A percentile compares a stretch with the other conserved stretches of the same genome.
Conservation (phyloP, 176 grass and related monocot genomes). For the Carex cristatella region DNA sequence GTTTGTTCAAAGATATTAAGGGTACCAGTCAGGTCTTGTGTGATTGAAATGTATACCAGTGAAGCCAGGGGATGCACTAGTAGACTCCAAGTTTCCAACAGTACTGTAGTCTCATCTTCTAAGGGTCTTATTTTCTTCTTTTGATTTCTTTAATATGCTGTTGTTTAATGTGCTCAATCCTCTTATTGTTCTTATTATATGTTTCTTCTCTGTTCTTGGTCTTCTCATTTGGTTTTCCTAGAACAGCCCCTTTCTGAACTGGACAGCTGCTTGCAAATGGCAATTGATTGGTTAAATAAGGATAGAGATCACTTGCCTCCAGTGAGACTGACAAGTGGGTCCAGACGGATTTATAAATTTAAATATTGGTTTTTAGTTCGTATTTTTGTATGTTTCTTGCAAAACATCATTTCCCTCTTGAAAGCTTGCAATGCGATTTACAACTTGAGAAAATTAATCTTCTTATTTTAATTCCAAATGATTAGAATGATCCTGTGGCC, state of each 20-base stretch:
- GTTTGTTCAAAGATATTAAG: background rate
- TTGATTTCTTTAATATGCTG: background rate
- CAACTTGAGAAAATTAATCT: background rate
- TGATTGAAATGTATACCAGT: background rate
- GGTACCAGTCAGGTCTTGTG: background rate
- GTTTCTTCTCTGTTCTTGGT: background rate
- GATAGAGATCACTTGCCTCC: too few relatives aligned
- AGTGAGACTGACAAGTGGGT: too few relatives aligned
- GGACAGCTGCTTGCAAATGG: background rate
- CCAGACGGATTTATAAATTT: too few relatives aligned
- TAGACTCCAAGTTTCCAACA: background rate
- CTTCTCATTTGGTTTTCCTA: background rate
- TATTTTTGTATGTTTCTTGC: background rate
- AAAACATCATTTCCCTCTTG: background rate
- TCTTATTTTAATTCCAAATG: background rate
- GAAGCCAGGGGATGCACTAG: background rate
- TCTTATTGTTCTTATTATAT: background rate
- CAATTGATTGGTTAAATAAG: background rate
- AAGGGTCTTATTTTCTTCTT: conserved; percentile 3
- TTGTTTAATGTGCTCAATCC: background rate
- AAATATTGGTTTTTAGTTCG: background rate
- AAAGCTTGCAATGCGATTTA: background rate
- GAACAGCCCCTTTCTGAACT: background rate
- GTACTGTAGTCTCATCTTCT: background rate
- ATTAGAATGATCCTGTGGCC: background rate